Conservation (phyloP, 176 grass and related monocot genomes). For the Tuctoria greenei region DNA sequence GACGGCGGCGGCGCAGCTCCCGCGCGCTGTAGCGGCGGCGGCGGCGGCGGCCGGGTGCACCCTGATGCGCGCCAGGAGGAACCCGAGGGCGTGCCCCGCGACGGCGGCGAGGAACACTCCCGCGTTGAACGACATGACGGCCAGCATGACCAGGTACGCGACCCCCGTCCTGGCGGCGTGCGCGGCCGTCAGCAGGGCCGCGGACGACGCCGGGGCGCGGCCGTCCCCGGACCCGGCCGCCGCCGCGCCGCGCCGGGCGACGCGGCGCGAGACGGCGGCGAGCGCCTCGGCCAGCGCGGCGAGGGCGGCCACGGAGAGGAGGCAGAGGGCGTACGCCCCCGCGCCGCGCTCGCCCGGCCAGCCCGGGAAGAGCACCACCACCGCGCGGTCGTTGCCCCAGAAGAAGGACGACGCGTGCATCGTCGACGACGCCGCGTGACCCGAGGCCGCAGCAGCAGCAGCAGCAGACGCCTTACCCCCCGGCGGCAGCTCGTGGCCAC, state of each 20-base stretch:
- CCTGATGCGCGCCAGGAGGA: slow-evolving; percentile 62
- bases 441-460: no score
- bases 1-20: not conserved
- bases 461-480: not conserved
- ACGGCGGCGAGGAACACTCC: slow-evolving; percentile 53
- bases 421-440: slow-evolving; percentile 8
- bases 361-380: slow-evolving; percentile 59
- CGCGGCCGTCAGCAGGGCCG: slow-evolving; percentile 39
- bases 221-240: no score
- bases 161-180: slow-evolving; percentile 42
- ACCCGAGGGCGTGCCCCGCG: slow-evolving; percentile 58
- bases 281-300: slow-evolving; percentile 62
- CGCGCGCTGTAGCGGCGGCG: no score
- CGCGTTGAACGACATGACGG: slow-evolving; percentile 59
- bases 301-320: slow-evolving; percentile 55
- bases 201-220: not conserved
- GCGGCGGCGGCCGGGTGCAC: slow-evolving; percentile 29
- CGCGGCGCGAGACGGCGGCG: slow-evolving; percentile 42
- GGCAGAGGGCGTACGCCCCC: slow-evolving; percentile 62
- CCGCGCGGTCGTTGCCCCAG: slow-evolving; percentile 52
- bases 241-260: slow-evolving; percentile 22
- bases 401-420: slow-evolving; percentile 76
- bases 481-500: not conserved
- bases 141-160: slow-evolving; percentile 57
- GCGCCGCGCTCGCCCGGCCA: slow-evolving; percentile 63